Percentiles rank a stretch among this genome's conserved stretches.
These are phyloP conservation scores for Leishmania lainsoni DNA, from an alignment of 208 protist species.

Conservation along the genomic window DNA sequence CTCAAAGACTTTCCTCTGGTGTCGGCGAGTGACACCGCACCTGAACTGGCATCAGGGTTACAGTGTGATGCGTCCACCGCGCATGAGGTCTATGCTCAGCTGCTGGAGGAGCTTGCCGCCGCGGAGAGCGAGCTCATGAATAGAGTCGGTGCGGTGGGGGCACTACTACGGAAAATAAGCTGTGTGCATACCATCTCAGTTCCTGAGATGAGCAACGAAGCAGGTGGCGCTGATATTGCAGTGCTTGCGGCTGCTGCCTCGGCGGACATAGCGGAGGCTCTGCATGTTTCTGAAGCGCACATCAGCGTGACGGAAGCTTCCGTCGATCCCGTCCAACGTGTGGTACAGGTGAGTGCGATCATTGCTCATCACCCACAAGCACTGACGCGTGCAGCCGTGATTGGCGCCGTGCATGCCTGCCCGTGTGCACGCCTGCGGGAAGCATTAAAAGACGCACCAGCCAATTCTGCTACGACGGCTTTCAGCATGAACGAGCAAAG, in stretches of 20 bases:
- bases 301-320: not conserved
- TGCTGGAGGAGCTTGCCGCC: not conserved
- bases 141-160: slow-evolving; percentile 1
- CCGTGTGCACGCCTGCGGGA: not conserved
- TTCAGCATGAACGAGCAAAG: not conserved
- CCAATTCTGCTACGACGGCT: not conserved
- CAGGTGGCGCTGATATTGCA: not conserved
- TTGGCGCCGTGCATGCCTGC: not conserved
- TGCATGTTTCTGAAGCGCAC: not conserved
- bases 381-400: not conserved
- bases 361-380: not conserved
- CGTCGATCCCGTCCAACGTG: not conserved
- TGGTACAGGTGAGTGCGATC: not conserved
- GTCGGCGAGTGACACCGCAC: not conserved
- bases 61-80: not conserved
- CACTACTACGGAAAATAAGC: not conserved
- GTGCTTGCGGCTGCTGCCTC: not conserved
- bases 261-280: not conserved
- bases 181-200: not conserved
- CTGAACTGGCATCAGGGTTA: not conserved
- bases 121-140: not conserved
- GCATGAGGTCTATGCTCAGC: not conserved
- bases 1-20: slow-evolving; percentile 1
- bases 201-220: not conserved
- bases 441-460: not conserved